These are phyloP conservation scores for Salvia hispanica DNA, from an alignment of 257 asterid species.

Conservation along the genomic window DNA sequence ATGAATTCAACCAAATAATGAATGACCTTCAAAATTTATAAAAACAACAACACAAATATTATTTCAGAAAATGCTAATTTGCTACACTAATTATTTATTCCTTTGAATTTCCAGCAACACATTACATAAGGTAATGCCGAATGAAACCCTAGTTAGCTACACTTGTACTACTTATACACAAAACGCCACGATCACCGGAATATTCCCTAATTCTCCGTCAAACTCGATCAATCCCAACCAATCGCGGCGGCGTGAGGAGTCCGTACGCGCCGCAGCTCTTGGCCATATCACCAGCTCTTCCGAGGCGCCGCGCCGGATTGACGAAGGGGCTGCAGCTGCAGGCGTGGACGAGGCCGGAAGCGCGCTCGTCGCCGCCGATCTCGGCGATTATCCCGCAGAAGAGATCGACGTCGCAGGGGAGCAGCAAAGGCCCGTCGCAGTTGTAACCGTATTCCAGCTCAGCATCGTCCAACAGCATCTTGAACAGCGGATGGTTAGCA, in stretches of 20 bases:
- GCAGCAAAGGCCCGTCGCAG: conserved; percentile 53
- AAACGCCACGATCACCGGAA: background rate
- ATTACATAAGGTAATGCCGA: no score
- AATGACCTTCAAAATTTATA: no score
- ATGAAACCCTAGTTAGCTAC: no score
- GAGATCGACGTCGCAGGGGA: conserved; percentile 63
- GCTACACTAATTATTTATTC: no score
- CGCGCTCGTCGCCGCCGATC: no score
- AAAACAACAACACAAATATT: no score
- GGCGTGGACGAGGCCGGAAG: no score
- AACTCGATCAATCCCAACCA: conserved; percentile 26
- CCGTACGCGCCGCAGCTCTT: conserved; percentile 30
- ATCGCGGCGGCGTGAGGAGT: conserved; percentile 27
- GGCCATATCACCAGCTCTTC: background rate
- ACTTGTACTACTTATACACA: no score
- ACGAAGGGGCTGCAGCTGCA: conserved; percentile 37
- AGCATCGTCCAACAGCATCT: conserved; percentile 70
- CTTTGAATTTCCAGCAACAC: no score
- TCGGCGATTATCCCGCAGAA: conserved; percentile 41
- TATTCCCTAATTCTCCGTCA: background rate
- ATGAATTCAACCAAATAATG: no score
- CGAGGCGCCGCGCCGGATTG: conserved; percentile 32
- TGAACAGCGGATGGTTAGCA: conserved; percentile 68
- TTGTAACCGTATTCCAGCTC: conserved; percentile 67
- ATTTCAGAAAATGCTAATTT: no score